A percentile compares a stretch with the other conserved stretches of the same genome.
These are phyloP conservation scores for Camelina laxa DNA, from an alignment of 345 rosid genomes.

Conservation along the genomic window DNA sequence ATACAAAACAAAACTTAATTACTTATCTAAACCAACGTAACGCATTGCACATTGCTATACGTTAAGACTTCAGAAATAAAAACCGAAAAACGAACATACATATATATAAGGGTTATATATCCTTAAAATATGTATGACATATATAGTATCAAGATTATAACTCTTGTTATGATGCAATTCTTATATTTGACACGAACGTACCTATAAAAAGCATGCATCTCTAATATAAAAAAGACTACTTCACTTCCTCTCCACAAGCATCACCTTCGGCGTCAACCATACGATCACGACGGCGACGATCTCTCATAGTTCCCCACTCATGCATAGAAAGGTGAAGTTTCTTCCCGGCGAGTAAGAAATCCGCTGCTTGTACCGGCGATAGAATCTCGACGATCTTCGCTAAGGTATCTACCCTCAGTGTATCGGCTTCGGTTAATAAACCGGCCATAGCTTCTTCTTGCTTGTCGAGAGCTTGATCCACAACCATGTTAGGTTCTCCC, in stretches of 20 bases:
- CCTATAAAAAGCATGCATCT: not conserved
- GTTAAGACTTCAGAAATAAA: not conserved
- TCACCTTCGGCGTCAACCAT: not conserved
- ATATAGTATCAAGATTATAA: constrained; percentile 23
- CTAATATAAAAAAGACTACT: constrained; percentile 12
- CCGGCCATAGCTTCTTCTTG: constrained; percentile 42
- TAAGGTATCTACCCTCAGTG: constrained; percentile 46
- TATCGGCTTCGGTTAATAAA: constrained; percentile 48
- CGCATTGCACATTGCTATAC: constrained; percentile 9
- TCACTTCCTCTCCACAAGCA: constrained; percentile 1
- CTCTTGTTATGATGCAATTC: constrained; percentile 15
- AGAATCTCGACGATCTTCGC: constrained; percentile 41
- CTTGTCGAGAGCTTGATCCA: constrained; percentile 42
- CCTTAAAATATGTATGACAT: not conserved
- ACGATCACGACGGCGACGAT: constrained; percentile 45
- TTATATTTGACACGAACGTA: constrained; percentile 25
- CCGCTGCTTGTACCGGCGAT: constrained; percentile 46
- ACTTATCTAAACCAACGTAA: not conserved
- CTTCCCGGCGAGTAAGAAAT: constrained; percentile 47
- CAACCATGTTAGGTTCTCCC: constrained; percentile 31
- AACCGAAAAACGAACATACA: not conserved
- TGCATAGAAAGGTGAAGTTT: constrained; percentile 54
- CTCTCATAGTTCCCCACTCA: constrained; percentile 51
- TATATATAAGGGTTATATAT: constrained; percentile 4
- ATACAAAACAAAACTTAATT: not conserved